Evolutionary conservation across 768 basidiomycete species (phyloP), one percentile per base, ranked within the genome.

Genomic region (Lentinula detonsa): DNA sequence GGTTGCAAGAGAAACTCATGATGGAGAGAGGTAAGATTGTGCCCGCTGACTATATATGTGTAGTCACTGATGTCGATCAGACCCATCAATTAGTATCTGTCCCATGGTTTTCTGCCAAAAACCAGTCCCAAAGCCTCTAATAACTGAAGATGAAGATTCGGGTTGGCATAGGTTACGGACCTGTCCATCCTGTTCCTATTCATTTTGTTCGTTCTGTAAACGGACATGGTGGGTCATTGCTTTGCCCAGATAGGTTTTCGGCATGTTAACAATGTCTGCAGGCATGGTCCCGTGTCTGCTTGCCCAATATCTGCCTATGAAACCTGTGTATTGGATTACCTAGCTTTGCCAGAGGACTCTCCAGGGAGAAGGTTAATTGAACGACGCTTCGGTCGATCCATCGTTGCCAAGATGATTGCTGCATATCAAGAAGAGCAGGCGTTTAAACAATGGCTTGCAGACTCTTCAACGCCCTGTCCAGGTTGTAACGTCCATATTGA

Each of bases 151-250:
- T 35, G 79, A 84, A n/a, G 85, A 84, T 40, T 81, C 85, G 1
- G 81, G 84, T 13, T 94, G 88, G 86, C 86, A 82, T 33, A 76
- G 85, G 57, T 79, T 94, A 51, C 82, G 94, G 56, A 82, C 81
- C 40, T 95, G 94, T 66, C 73, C 81, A 4, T 71, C 73, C 35
- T 96, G 94, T 69, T 75, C 75, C 4, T 95, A 84, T 72, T 86
- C 87, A 0, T 95, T 95, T 69, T 95, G 94, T 72, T 81, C 85
- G 3, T 88, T 89, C 65, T 97, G 94, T 70, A 82, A 81, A 64
- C 81, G 85, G 48, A 88, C 90, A 53, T 96, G 94, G 91, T 89
- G 67, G 64, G 79, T 39, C 11, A 18, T 57, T 21, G 18, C 7
- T 23, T 5, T 52, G 18, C 18, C 21, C 31, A 1, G 48, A 40